These are phyloP conservation scores for Wolfiporia cocos DNA, from an alignment of 1,284 basidiomycete species.

Conservation along the genomic window DNA sequence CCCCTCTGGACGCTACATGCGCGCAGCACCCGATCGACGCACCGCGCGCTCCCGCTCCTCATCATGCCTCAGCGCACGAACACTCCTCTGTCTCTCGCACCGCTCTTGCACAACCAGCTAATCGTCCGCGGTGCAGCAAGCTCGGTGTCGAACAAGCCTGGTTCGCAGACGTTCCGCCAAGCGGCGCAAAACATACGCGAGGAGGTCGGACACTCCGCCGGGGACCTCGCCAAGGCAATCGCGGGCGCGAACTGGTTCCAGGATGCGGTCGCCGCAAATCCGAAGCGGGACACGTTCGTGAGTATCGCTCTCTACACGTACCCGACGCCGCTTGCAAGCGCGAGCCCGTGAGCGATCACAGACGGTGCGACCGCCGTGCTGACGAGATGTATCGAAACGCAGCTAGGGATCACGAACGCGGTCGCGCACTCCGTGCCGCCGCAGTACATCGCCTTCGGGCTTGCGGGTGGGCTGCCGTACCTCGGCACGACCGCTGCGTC, in stretches of 20 bases:
- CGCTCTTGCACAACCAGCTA: constrained; percentile 1
- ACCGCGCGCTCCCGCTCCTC: no score
- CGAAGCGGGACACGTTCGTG: constrained; percentile 49
- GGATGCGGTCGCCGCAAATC: constrained; percentile 34
- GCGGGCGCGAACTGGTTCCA: constrained; percentile 57
- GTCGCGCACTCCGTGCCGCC: constrained; percentile 64
- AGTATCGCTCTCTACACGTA: no score
- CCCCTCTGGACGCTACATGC: no score
- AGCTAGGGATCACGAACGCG: constrained; percentile 67
- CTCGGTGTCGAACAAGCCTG: constrained; percentile 57
- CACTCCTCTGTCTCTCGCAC: not conserved
- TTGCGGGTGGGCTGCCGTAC: constrained; percentile 73
- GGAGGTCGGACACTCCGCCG: constrained; percentile 66
- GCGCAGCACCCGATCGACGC: no score
- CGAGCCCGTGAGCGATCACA: no score
- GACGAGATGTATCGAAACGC: not conserved
- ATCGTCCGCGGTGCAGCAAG: constrained; percentile 42
- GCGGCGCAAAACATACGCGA: constrained; percentile 69
- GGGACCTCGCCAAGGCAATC: constrained; percentile 68
- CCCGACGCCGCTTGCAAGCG: no score
- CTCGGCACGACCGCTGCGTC: constrained; percentile 74
- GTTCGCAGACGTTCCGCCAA: constrained; percentile 66
- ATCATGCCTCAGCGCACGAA: not conserved
- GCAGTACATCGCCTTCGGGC: constrained; percentile 65
- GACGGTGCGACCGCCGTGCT: not conserved